Base-by-base conservation (phyloP, 2,329 filamentous ascomycete genomes). In the Trichophyton rubrum region DNA sequence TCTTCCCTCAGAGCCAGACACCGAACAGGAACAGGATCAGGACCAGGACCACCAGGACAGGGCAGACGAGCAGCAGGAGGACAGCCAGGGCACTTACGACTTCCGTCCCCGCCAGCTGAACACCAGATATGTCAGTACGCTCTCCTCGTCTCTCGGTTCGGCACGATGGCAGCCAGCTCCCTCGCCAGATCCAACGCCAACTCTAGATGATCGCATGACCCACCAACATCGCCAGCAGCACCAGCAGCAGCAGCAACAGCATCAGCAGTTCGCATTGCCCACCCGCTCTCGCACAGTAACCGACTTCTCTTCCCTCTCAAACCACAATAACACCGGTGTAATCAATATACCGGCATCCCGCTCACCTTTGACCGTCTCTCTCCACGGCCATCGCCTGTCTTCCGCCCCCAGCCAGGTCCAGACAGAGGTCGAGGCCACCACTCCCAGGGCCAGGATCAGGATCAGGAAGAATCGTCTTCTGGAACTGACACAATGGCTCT, bases 1-100 rank as follows among this genome's bases (percentile, higher is more conserved):
- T 69, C 72, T 80, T 0, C 74, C 76, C 62, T 77, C 78, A 58
- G 64, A 70, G 33, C 33, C 33, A 13, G 33, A 38, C 33, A 38
- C 13, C 33, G 33, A 38, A 4, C 33, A 38, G 9, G 33, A 38
- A 6, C 33, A 38, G 9, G 33, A 38, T 1, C 33, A 11, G 11
- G 33, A 38, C 3, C 8, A 13, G 1, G 33, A 33, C 4, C 30
- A 27, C 9, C 40, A 58, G 22, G 58, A 60, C 22, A 2, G 22
- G 22, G 22, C 22, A 24, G 22, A 24, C 22, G 22, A 24, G 22
- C 22, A 24, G 22, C 22, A 69, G 63, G 63, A 69, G 3, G 41
- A 27, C 9, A 17, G n/a, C 17, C 24, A 35, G 22, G 22, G 33
- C 3, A 33, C 53, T 20, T 30, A 47, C 9, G n/a, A 27, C n/a